Evolutionary conservation across 257 asterid genomes (phyloP).

Genomic region (Solanum sparsipilum): DNA sequence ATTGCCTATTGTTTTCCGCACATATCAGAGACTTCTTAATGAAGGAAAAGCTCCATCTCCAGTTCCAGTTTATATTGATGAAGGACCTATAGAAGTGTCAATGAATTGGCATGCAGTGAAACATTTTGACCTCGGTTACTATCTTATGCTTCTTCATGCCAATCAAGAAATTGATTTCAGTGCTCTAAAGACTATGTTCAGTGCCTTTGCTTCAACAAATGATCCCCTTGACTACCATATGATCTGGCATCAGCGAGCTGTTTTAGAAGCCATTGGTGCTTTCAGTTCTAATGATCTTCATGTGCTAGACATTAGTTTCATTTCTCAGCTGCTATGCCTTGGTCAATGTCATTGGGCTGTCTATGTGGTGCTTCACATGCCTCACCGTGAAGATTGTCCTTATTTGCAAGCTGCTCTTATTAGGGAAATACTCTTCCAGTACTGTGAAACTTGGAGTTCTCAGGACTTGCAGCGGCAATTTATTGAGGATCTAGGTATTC

Average conservation of each 20-base stretch:
- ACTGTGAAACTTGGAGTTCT: constrained; percentile 86
- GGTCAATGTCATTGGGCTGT: constrained; percentile 99
- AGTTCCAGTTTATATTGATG: constrained; percentile 89
- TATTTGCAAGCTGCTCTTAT: constrained; percentile 58
- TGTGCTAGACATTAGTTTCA: constrained; percentile 79
- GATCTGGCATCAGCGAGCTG: constrained; percentile 98
- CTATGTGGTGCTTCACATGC: constrained; percentile 89
- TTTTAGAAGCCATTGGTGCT: constrained; percentile 88
- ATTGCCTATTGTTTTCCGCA: constrained; percentile 56
- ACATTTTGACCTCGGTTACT: constrained; percentile 77
- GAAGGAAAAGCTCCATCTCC: constrained; percentile 88
- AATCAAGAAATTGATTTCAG: constrained; percentile 64
- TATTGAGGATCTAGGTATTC: constrained; percentile 80
- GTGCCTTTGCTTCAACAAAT: constrained; percentile 85
- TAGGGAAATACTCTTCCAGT: constrained; percentile 84
- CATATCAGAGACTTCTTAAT: constrained; percentile 77
- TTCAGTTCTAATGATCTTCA: constrained; percentile 88
- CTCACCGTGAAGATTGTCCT: constrained; percentile 84
- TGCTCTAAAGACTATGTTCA: constrained; percentile 76
- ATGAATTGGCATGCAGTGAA: constrained; percentile 34
- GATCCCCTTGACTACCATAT: constrained; percentile 98
- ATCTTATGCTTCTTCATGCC: constrained; percentile 96
- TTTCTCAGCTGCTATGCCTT: constrained; percentile 81
- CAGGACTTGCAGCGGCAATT: constrained; percentile 60
- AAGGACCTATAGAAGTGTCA: constrained; percentile 54